Base-by-base conservation (phyloP, 2,329 filamentous ascomycete genomes). In the Blastomyces gilchristii region DNA sequence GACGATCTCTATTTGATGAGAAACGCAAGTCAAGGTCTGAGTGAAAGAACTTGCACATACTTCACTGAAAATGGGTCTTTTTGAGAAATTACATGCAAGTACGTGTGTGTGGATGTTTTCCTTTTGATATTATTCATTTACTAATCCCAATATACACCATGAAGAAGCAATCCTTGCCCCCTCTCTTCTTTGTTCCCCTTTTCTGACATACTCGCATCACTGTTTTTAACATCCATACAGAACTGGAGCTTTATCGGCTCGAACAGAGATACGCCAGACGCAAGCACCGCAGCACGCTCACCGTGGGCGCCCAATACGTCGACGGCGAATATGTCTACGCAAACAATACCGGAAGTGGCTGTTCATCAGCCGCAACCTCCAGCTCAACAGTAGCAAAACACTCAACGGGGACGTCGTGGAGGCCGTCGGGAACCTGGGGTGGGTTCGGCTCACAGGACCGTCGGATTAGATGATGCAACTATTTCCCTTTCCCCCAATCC, bases 241-340 rank as follows among this genome's bases (percentile, higher is more conserved):
- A 78, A 69, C 81, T 95, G 71, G 91, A 97, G 81, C 85, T 97
- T 72, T 94, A 96, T 82, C 90, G 91, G 59, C 87, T 97, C 69
- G 93, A 97, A 80, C 88, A 97, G 80, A 88, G 91, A 71, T 97
- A 97, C 81, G 95, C 92, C 60, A 89, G 89, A 71, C 88, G 91
- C 74, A 91, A 93, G 71, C 90, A 93, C 70, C 90, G 93, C 75
- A 92, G 87, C 62, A 94, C 90, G 65, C 96, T 96, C 76, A 86
- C 89, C 72, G 91, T 89, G 72, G 91, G 90, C 71, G 93, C 91
- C 39, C 84, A 90, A 74, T 97, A 97, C 77, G 89, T 97, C 67
- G 90, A 97, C 74, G 94, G 92, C 77, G 93, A 97, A 80, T 97
- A 97, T 79, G 82, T 96, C 75, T 95, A 91, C 82, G 82, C 70